phyloP scores from a whole-genome alignment of 495 filamentous ascomycete species.

The Penicillium crystallinum region DNA sequence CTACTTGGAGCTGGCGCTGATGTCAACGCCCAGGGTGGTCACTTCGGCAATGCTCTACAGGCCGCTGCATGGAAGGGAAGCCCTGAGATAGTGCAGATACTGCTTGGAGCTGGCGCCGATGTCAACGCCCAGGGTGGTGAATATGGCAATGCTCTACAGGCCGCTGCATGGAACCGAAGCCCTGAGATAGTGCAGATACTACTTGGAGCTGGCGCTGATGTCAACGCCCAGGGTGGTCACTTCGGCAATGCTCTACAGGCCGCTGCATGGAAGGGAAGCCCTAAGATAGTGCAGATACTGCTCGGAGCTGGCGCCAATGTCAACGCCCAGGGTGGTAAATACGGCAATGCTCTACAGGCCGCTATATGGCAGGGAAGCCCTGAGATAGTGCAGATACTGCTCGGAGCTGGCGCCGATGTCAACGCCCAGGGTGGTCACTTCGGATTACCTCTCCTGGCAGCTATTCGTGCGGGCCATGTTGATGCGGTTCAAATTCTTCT shows the following conservation, averaged over 20 bases:
- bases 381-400: background rate
- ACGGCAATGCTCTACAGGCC: background rate
- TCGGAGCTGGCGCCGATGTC: background rate
- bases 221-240: background rate
- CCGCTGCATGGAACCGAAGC: background rate
- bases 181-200: background rate
- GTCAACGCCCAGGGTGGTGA: background rate
- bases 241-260: background rate
- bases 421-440: background rate
- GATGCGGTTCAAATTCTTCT: conserved; percentile 1
- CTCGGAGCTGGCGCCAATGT: background rate
- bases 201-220: background rate
- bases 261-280: background rate
- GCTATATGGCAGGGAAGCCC: background rate
- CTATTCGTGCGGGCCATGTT: background rate
- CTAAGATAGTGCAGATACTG: background rate
- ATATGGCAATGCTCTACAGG: background rate
- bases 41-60: background rate
- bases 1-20: background rate
- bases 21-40: background rate
- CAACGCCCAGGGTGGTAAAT: background rate
- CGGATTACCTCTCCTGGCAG: background rate
- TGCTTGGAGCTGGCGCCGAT: background rate
- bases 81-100: background rate
- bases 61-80: background rate